These are phyloP conservation scores for Penicillium herquei DNA, from an alignment of 495 filamentous ascomycete genomes.

Conservation along the genomic window DNA sequence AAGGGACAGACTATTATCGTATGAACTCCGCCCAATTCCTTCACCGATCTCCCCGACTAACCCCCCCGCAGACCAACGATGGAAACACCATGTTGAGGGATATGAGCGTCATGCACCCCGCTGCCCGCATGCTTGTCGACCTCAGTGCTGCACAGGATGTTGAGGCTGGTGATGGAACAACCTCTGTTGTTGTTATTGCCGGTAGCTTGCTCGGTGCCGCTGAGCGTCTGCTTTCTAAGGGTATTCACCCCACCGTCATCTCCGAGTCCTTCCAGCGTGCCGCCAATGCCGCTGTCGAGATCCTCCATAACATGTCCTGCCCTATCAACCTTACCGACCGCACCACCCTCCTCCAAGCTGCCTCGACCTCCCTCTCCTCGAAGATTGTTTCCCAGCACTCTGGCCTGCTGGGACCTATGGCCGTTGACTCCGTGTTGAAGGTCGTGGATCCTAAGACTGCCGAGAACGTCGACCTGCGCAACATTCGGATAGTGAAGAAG, in stretches of 20 bases:
- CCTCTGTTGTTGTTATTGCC: conserved; percentile 95
- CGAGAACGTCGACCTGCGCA: conserved; percentile 92
- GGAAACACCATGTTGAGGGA: conserved; percentile 97
- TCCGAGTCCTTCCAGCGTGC: conserved; percentile 97
- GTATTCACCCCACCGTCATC: conserved; percentile 96
- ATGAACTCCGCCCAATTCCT: conserved; percentile 23
- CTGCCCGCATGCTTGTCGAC: conserved; percentile 98
- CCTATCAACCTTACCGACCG: conserved; percentile 89
- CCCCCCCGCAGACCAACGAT: conserved; percentile 74
- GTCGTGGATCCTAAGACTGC: conserved; percentile 93
- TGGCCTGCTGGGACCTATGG: conserved; percentile 88
- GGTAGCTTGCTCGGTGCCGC: conserved; percentile 92
- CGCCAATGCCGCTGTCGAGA: conserved; percentile 79
- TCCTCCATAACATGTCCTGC: conserved; percentile 92
- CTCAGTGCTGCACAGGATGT: conserved; percentile 96
- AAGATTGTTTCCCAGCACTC: conserved; percentile 99
- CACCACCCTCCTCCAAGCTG: conserved; percentile 87
- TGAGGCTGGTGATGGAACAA: conserved; percentile 97
- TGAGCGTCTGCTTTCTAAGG: conserved; percentile 84
- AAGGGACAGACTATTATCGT: conserved; percentile 95
- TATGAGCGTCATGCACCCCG: conserved; percentile 98
- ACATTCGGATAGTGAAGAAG: conserved; percentile 97
- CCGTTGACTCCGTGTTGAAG: conserved; percentile 91
- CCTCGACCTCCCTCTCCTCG: conserved; percentile 94
- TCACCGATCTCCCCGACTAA: conserved; percentile 22